Conservation (phyloP, 2,329 filamentous ascomycete genomes). For the Fusarium temperatum region DNA sequence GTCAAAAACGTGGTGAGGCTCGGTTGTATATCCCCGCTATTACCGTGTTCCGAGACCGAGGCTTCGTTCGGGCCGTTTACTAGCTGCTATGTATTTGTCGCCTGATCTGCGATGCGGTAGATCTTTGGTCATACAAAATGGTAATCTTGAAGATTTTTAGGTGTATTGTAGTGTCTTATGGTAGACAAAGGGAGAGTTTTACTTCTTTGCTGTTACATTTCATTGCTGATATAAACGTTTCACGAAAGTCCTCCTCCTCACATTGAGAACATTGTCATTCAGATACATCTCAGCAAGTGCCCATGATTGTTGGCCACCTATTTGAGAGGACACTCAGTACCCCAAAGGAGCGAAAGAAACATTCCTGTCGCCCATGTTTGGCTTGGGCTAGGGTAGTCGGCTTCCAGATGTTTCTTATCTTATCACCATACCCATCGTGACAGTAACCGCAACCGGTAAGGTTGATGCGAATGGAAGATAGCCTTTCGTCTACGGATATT, state of each 20-base stretch:
- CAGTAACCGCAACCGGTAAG: not conserved
- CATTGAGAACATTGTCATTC: too few species aligned
- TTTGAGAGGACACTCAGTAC: not conserved
- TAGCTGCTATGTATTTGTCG: not conserved
- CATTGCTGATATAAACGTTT: too few species aligned
- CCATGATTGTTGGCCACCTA: too few species aligned
- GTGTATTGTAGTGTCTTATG: rapidly evolving
- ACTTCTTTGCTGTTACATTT: too few species aligned
- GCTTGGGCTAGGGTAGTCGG: not conserved
- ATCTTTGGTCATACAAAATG: not conserved
- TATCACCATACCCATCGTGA: not conserved
- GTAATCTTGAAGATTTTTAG: not conserved
- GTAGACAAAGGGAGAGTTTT: too few species aligned
- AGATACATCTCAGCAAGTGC: too few species aligned
- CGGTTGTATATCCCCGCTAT: not conserved
- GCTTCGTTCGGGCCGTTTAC: not conserved
- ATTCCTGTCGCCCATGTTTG: too few species aligned
- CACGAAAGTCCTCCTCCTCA: too few species aligned
- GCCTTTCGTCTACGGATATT: not conserved
- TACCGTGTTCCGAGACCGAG: not conserved
- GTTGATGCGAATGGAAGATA: not conserved
- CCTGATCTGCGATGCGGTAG: not conserved
- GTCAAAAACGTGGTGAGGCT: not conserved
- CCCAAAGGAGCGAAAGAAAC: not conserved
- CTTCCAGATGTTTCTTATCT: not conserved